phyloP scores from a whole-genome alignment of 2,329 filamentous ascomycete genomes.

The Fusarium sp. region DNA sequence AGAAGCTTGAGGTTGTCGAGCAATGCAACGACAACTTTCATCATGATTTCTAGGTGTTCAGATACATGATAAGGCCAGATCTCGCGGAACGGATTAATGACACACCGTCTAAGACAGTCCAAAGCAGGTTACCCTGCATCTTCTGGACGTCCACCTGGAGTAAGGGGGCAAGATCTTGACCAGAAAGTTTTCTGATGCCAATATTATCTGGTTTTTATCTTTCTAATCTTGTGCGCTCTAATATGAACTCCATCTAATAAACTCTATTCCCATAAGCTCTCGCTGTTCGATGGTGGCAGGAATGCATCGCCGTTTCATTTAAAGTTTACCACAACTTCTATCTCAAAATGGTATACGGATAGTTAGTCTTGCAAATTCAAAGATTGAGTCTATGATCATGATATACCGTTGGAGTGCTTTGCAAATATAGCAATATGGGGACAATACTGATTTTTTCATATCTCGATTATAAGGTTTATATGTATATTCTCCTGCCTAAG shows the following conservation, averaged over 20 bases:
- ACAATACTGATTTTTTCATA: not conserved
- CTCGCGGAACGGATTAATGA: conserved; percentile 37
- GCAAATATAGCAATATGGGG: not conserved
- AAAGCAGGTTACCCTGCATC: conserved; percentile 16
- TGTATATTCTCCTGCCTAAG: too few relatives aligned
- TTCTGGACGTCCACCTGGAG: rapidly evolving
- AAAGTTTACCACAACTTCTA: too few relatives aligned
- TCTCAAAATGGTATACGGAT: rapidly evolving
- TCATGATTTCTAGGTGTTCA: conserved; percentile 29
- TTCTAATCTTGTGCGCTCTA: too few relatives aligned
- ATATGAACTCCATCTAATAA: too few relatives aligned
- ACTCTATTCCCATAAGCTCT: not conserved
- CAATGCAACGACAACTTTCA: conserved; percentile 25
- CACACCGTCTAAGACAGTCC: not conserved
- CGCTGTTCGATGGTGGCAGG: not conserved
- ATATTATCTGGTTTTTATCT: too few relatives aligned
- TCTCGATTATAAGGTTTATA: not conserved
- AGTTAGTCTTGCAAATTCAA: not conserved
- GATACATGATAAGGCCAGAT: conserved; percentile 43
- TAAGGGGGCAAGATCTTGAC: not conserved
- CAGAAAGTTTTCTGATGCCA: not conserved
- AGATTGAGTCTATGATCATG: rapidly evolving
- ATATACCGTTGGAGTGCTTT: rapidly evolving
- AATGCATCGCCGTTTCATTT: not conserved
- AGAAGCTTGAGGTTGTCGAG: conserved; percentile 12